A percentile compares a stretch with the other conserved stretches of the same genome.
Evolutionary conservation across 306 rosid genomes (phyloP).

Genomic region (Herpetospermum pedunculosum): DNA sequence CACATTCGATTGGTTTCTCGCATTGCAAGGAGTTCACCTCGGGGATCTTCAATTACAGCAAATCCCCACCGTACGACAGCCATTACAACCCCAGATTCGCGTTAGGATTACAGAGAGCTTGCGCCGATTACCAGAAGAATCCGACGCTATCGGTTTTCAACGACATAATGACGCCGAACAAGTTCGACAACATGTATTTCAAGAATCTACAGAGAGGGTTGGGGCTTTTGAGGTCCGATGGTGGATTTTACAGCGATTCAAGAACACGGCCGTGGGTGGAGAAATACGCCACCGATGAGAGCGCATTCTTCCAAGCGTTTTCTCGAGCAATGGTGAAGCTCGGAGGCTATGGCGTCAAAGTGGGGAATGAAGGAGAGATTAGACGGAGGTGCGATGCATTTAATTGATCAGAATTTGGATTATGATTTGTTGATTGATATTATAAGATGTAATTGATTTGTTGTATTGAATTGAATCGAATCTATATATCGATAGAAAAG

Average conservation of each 20-base stretch:
- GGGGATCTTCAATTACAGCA: neutral
- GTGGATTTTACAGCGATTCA: neutral
- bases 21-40: constrained; percentile 4
- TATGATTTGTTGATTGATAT: neutral
- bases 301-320: neutral
- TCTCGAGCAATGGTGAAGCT: constrained; percentile 1
- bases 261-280: constrained; percentile 1
- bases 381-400: constrained; percentile 5
- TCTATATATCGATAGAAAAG: neutral
- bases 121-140: neutral
- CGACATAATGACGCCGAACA: neutral
- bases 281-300: neutral
- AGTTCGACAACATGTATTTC: neutral
- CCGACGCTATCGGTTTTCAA: neutral
- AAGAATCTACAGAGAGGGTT: constrained; percentile 2
- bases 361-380: neutral
- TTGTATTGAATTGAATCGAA: neutral
- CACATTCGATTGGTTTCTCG: neutral
- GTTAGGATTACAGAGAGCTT: neutral
- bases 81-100: neutral
- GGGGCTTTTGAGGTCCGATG: constrained; percentile 1
- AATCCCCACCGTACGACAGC: neutral
- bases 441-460: neutral
- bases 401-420: neutral
- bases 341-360: constrained; percentile 1